A percentile compares a stretch with the other conserved stretches of the same genome.
Evolutionary conservation across 148 eudicot species (phyloP).

Genomic region (Euryodendron excelsum): DNA sequence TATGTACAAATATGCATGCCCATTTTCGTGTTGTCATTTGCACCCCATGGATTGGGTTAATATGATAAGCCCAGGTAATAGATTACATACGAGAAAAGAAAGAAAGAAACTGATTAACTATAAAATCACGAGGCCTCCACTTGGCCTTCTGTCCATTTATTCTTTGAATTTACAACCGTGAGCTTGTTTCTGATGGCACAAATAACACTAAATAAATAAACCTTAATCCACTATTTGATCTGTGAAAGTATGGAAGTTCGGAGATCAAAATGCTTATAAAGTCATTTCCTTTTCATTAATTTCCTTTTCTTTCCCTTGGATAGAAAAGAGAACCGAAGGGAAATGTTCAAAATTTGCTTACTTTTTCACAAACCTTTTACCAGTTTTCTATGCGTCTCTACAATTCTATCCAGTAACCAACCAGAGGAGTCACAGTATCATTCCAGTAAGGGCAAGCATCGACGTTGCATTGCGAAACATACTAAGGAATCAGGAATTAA

Average conservation of each 20-base stretch:
- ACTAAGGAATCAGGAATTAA: background rate
- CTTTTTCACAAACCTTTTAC: background rate
- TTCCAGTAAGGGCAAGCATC: background rate
- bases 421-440: background rate
- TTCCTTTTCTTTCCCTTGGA: background rate
- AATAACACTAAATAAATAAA: background rate
- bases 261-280: background rate
- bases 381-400: background rate
- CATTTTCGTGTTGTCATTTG: background rate
- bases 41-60: background rate
- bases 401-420: background rate
- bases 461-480: background rate
- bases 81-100: background rate
- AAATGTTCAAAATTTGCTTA: background rate
- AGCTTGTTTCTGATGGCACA: background rate
- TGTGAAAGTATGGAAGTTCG: background rate
- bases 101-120: background rate
- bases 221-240: background rate
- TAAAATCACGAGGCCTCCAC: background rate
- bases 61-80: background rate
- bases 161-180: background rate
- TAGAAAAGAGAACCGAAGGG: background rate
- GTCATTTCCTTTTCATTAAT: background rate
- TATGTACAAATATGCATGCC: background rate
- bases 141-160: background rate